Conservation (phyloP, 106 monocot species). For the Acorus calamus region DNA sequence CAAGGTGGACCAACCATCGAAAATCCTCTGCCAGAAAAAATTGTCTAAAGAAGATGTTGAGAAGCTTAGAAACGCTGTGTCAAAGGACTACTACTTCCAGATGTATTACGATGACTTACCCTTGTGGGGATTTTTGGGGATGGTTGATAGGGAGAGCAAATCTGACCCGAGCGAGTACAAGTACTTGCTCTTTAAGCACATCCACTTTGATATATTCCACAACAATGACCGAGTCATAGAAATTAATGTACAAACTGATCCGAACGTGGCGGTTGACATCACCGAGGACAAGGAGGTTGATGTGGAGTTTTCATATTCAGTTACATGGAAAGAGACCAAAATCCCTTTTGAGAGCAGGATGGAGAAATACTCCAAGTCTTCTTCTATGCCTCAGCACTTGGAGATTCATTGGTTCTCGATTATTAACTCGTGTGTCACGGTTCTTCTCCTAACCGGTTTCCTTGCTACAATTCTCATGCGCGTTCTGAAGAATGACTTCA, state of each 20-base stretch:
- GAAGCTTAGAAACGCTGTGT: slow-evolving; percentile 50
- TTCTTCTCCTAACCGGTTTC: slow-evolving; percentile 68
- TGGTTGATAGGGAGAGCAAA: slow-evolving; percentile 38
- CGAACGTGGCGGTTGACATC: slow-evolving; percentile 47
- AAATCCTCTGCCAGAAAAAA: slow-evolving; percentile 44
- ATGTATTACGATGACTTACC: slow-evolving; percentile 83
- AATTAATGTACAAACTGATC: slow-evolving; percentile 47
- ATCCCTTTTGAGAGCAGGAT: slow-evolving; percentile 65
- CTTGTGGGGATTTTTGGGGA: slow-evolving; percentile 74
- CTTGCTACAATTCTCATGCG: slow-evolving; percentile 76
- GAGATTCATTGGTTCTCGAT: slow-evolving; percentile 84
- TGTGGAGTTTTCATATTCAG: slow-evolving; percentile 60
- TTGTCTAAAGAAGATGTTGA: slow-evolving; percentile 48
- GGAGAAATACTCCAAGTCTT: slow-evolving; percentile 68
- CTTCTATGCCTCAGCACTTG: slow-evolving; percentile 64
- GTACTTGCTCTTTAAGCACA: slow-evolving; percentile 58
- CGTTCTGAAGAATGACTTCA: slow-evolving; percentile 71
- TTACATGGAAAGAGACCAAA: slow-evolving; percentile 57
- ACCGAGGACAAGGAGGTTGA: slow-evolving; percentile 59
- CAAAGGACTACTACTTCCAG: slow-evolving; percentile 75
- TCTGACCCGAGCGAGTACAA: slow-evolving; percentile 26
- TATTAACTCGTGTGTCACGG: slow-evolving; percentile 69
- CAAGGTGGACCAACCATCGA: slow-evolving; percentile 37
- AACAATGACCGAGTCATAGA: slow-evolving; percentile 66
- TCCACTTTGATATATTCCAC: slow-evolving; percentile 56